A percentile compares a stretch with the other conserved stretches of the same genome.
These are phyloP conservation scores for Blepharisma undulans DNA, from an alignment of 169 alveolate species.

Conservation along the genomic window DNA sequence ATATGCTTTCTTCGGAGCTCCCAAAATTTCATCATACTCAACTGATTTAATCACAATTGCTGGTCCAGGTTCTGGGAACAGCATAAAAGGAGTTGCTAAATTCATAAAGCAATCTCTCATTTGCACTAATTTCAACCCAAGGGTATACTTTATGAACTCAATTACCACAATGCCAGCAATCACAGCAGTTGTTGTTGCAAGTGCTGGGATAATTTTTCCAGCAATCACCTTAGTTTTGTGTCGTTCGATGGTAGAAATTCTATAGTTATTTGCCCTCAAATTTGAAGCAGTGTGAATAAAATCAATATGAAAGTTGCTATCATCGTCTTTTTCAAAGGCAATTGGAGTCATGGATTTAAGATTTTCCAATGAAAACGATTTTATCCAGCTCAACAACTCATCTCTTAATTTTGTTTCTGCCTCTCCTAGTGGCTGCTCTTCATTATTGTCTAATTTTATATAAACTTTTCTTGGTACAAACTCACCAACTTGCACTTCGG, in stretches of 20 bases:
- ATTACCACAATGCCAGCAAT: constrained; percentile 95
- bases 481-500: neutral
- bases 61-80: constrained; percentile 86
- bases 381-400: neutral
- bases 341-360: constrained; percentile 56
- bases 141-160: constrained; percentile 86
- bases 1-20: constrained; percentile 94
- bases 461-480: neutral
- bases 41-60: constrained; percentile 75
- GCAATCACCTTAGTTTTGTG: constrained; percentile 97
- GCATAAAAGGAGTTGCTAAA: constrained; percentile 92
- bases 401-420: neutral
- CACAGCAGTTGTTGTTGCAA: constrained; percentile 99
- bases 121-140: constrained; percentile 51
- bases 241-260: constrained; percentile 72
- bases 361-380: neutral
- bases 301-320: constrained; percentile 95
- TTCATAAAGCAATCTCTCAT: constrained; percentile 95
- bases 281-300: constrained; percentile 96
- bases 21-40: constrained; percentile 93
- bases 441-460: neutral
- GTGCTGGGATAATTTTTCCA: constrained; percentile 99
- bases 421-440: neutral
- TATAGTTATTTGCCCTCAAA: constrained; percentile 97
- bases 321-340: constrained; percentile 98